Percentiles rank a stretch among this genome's conserved stretches.
Conservation (phyloP, 2,329 filamentous ascomycete species). For the Colletotrichum somersetense region DNA sequence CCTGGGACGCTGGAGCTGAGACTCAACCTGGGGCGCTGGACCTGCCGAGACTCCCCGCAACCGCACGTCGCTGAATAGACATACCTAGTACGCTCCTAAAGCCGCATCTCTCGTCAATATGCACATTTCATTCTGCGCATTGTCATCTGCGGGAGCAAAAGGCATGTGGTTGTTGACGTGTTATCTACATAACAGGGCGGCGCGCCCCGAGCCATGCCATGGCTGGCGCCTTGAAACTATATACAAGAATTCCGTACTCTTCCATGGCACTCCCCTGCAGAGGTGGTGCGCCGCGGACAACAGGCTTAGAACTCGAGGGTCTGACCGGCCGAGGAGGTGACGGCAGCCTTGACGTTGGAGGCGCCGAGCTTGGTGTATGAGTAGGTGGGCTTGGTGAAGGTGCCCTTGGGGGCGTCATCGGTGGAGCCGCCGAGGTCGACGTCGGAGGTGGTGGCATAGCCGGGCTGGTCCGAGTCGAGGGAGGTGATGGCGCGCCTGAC, state of each 20-base stretch:
- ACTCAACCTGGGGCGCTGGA: no score
- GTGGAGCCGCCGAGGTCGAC: conserved; percentile 58
- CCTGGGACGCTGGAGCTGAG: no score
- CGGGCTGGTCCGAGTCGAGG: conserved; percentile 56
- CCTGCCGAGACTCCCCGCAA: neutral
- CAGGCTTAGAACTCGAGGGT: conserved; percentile 51
- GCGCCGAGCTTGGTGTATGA: conserved; percentile 60
- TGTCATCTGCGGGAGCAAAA: no score
- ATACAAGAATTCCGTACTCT: conserved; percentile 35
- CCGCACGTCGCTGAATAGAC: no score
- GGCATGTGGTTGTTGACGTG: no score
- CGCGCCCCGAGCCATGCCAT: neutral
- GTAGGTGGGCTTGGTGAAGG: conserved; percentile 66
- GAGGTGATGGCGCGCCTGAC: conserved; percentile 54
- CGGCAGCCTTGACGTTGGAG: conserved; percentile 58
- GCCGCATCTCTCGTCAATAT: neutral
- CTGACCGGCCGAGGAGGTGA: conserved; percentile 56
- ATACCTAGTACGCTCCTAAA: neutral
- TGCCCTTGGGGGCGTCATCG: conserved; percentile 64
- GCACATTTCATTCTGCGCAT: no score
- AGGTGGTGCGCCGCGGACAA: neutral
- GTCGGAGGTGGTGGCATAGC: conserved; percentile 57
- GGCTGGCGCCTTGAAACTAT: conserved; percentile 33
- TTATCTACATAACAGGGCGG: conserved; percentile 12
- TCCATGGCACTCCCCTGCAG: neutral